These are phyloP conservation scores for Chrysoporthe austroafricana DNA, from an alignment of 2,329 filamentous ascomycete genomes.

Conservation along the genomic window DNA sequence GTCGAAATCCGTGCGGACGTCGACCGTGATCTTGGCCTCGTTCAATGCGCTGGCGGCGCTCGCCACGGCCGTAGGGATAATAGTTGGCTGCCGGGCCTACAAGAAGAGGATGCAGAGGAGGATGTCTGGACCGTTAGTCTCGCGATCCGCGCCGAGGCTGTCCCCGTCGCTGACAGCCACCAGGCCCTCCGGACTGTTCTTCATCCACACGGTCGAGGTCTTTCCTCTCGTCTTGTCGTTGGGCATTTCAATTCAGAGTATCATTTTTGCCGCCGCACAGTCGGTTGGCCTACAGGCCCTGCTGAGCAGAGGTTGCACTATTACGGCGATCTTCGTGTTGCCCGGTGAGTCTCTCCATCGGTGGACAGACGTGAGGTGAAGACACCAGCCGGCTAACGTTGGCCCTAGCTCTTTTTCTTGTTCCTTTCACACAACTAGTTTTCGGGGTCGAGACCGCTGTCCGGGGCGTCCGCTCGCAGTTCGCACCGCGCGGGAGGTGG, in stretches of 20 bases:
- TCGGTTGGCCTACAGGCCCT: conserved; percentile 57
- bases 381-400: conserved; percentile 33
- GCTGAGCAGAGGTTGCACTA: conserved; percentile 55
- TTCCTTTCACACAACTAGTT: conserved; percentile 67
- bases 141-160: neutral
- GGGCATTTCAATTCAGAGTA: conserved; percentile 61
- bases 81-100: conserved; percentile 58
- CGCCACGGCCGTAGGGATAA: conserved; percentile 58
- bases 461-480: conserved; percentile 59
- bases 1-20: conserved; percentile 62
- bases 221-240: conserved; percentile 61
- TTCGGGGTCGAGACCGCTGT: conserved; percentile 66
- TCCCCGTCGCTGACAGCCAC: conserved; percentile 11
- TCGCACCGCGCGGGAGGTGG: conserved; percentile 63
- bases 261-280: conserved; percentile 61
- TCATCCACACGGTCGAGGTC: conserved; percentile 52
- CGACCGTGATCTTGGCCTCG: conserved; percentile 62
- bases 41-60: conserved; percentile 65
- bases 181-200: conserved; percentile 45
- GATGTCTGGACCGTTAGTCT: conserved; percentile 35
- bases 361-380: neutral
- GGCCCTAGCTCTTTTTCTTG: conserved; percentile 63
- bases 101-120: conserved; percentile 46
- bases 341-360: conserved; percentile 51
- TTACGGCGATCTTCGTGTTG: conserved; percentile 61